Evolutionary conservation across 768 basidiomycete species (phyloP), one percentile per base, ranked within the genome.

Genomic region (Pleurotus platypus): DNA sequence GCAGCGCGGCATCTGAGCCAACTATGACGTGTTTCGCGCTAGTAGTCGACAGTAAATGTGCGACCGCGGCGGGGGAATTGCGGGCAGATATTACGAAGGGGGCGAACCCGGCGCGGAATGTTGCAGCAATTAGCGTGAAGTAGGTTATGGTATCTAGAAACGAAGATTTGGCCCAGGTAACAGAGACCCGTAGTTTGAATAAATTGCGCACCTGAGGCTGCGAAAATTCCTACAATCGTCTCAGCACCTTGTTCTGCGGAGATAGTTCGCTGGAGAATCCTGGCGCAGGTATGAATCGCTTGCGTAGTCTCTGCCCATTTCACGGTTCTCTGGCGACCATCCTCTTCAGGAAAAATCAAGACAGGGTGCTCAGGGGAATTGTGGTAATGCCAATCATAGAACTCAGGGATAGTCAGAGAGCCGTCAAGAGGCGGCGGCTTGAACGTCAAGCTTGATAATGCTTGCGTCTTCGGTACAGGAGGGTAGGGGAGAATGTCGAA

Each of bases 61-160:
- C 75, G 35, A 75, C 71, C 6, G 76, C 77, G 4, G 74, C 65
- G 0, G 75, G 67, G 0, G 76, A 77, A 63, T 77, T 79, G 62
- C 72, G 69, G 5, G 69, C 71, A 8, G 73, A 74, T 15, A 72
- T 60, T 20, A 69, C 58, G 35, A 72, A 63, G 1, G 70, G 60
- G 8, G 63, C 64, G 48, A 70, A 66, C 24, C 75, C 77, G 12
- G 74, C 72, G 6, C 72, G 60, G 0, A 73, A 53, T 47, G 75
- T 67, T 3, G 73, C 72, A 8, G 72, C 58, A 40, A 66, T 47
- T 16, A 61, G 55, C 2, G 67, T 66, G 42, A 73, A 70, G 39
- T 70, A 60, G n/a, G 70, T 61, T 27, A 75, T 57, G 0, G 69
- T 70, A 46, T 78, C 75, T 67, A 51, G 16, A 24, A 1, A 43